These are phyloP conservation scores for Vinca minor DNA, from an alignment of 257 asterid genomes.

Conservation along the genomic window DNA sequence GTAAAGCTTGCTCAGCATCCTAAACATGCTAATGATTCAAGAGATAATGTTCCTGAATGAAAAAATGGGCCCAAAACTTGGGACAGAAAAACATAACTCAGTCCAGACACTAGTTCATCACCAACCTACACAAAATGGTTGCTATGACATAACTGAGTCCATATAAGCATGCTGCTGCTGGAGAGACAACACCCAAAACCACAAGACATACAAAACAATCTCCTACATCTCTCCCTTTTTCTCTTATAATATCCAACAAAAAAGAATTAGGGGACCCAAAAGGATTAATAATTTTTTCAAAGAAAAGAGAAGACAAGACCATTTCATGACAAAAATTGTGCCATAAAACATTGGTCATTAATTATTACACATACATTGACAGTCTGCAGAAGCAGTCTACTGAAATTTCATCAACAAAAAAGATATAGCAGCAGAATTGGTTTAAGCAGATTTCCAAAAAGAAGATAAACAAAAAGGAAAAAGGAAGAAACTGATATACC, in stretches of 20 bases:
- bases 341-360: background rate
- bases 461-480: conserved; percentile 6
- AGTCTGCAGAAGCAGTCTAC: background rate
- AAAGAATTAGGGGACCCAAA: background rate
- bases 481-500: conserved; percentile 45
- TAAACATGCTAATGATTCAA: background rate
- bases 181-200: background rate
- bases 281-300: background rate
- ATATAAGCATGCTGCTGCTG: background rate
- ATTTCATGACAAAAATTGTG: too few relatives aligned
- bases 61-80: background rate
- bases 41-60: background rate
- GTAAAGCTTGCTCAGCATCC: background rate
- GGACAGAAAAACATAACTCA: background rate
- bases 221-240: background rate
- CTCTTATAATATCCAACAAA: background rate
- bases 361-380: background rate
- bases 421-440: too few relatives aligned
- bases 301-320: background rate
- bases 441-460: background rate
- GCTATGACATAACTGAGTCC: background rate
- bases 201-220: background rate
- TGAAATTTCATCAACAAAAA: background rate
- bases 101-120: background rate
- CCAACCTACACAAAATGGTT: background rate